These are phyloP conservation scores for Ambrosia hybrid DNA, from an alignment of 140 eudicot genomes.

Conservation along the genomic window DNA sequence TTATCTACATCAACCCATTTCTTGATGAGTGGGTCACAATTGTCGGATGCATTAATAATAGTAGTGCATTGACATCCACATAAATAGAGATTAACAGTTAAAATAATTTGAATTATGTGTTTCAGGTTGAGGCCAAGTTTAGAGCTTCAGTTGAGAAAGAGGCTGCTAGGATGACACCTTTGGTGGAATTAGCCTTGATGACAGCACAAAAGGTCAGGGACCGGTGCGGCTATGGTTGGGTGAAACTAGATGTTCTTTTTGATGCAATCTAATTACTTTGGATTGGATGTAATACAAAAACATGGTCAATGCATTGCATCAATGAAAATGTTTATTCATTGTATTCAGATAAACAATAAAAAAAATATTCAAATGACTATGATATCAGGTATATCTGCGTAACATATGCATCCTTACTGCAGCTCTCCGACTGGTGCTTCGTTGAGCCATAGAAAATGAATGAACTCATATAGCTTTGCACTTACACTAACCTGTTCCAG, in stretches of 20 bases:
- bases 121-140: slow-evolving; percentile 65
- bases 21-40: too few species aligned
- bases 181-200: slow-evolving; percentile 60
- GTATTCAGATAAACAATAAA: slow-evolving; percentile 13
- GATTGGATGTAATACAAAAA: not conserved
- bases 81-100: not conserved
- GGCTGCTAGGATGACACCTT: slow-evolving; percentile 59
- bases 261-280: slow-evolving; percentile 41
- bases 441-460: slow-evolving; percentile 98
- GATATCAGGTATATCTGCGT: slow-evolving; percentile 3
- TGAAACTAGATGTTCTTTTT: slow-evolving; percentile 62
- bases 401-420: slow-evolving; percentile 47
- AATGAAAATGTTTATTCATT: slow-evolving; percentile 6
- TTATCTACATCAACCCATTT: too few species aligned
- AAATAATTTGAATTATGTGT: not conserved
- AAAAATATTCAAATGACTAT: slow-evolving; percentile 18
- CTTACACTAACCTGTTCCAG: slow-evolving; percentile 92
- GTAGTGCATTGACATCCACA: too few species aligned
- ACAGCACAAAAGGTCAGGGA: slow-evolving; percentile 70
- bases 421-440: slow-evolving; percentile 99
- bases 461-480: slow-evolving; percentile 86
- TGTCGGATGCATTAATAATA: too few species aligned
- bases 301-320: slow-evolving; percentile 4
- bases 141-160: slow-evolving; percentile 65
- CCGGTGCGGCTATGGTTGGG: slow-evolving; percentile 94